Percentiles rank a stretch among this genome's conserved stretches.
These are phyloP conservation scores for Aspergillus japonicus DNA, from an alignment of 2,329 filamentous ascomycete genomes.

Conservation along the genomic window DNA sequence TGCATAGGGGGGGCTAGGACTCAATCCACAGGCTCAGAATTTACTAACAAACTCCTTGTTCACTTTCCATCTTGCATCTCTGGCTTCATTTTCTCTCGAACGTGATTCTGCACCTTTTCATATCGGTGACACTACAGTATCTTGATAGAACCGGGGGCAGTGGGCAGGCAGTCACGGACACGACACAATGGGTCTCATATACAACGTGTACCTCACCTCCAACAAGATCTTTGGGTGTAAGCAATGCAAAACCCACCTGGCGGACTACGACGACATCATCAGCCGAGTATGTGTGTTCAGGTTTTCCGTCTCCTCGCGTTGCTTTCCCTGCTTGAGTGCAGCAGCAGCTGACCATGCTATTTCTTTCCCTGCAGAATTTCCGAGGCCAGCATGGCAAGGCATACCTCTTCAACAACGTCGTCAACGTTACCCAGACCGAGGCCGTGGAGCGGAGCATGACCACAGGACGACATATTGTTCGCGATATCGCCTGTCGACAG, in stretches of 20 bases:
- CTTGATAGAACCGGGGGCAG: conserved; percentile 14
- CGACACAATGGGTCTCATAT: conserved; percentile 74
- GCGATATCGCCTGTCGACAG: conserved; percentile 87
- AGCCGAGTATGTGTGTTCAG: conserved; percentile 67
- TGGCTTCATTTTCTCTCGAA: not conserved
- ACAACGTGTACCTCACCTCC: conserved; percentile 87
- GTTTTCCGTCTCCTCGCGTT: not conserved
- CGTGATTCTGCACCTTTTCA: not conserved
- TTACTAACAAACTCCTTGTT: not conserved
- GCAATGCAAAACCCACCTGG: conserved; percentile 90
- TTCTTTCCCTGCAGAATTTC: conserved; percentile 69
- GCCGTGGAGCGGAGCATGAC: conserved; percentile 98
- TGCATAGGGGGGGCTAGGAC: not conserved
- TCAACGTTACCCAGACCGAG: conserved; percentile 80
- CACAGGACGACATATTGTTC: conserved; percentile 88
- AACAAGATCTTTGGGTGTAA: conserved; percentile 90
- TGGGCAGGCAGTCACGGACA: conserved; percentile 18
- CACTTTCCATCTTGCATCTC: not conserved
- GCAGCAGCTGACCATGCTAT: conserved; percentile 5
- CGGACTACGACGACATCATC: conserved; percentile 94
- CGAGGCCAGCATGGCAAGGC: conserved; percentile 97
- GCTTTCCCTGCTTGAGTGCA: not conserved
- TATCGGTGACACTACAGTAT: conserved; percentile 22
- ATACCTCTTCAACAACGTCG: conserved; percentile 90
- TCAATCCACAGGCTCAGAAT: not conserved